Evolutionary conservation across 2,329 filamentous ascomycete species (phyloP).

Genomic region (Curvularia eragrostidis): DNA sequence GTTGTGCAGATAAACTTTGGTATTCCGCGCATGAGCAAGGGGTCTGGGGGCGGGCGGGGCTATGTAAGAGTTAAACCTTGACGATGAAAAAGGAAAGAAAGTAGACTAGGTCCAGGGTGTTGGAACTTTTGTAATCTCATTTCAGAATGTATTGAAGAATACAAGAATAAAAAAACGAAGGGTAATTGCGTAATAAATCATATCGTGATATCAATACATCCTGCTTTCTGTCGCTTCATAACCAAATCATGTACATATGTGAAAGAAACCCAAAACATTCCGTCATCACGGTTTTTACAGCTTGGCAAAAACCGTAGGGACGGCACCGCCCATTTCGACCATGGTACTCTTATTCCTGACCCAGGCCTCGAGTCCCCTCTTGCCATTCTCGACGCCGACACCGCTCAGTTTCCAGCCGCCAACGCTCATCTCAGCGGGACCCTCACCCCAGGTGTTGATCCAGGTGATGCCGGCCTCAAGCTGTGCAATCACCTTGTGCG

Average conservation of each 20-base stretch:
- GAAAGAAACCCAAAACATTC: not conserved
- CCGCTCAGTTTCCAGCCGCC: slow-evolving; percentile 93
- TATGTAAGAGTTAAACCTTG: no score
- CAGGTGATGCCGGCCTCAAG: slow-evolving; percentile 87
- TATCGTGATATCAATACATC: not conserved
- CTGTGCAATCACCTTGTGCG: slow-evolving; percentile 72
- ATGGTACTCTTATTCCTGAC: slow-evolving; percentile 86
- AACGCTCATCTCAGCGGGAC: slow-evolving; percentile 88
- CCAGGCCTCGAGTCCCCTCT: slow-evolving; percentile 80
- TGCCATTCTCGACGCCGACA: slow-evolving; percentile 84
- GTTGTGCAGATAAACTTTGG: no score
- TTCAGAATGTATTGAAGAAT: no score
- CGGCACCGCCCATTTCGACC: slow-evolving; percentile 77
- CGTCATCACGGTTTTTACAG: slow-evolving; percentile 20
- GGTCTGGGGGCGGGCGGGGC: no score
- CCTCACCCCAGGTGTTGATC: slow-evolving; percentile 95
- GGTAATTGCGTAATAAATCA: no score
- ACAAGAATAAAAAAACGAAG: no score
- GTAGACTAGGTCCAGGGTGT: no score
- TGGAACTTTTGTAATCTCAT: no score
- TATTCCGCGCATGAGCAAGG: no score
- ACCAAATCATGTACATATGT: not conserved
- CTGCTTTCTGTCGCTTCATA: not conserved
- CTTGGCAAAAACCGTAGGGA: slow-evolving; percentile 70
- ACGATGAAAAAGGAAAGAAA: no score